Conservation (phyloP, 2,329 filamentous ascomycete genomes). For the Aspergillus quadrilineatus region DNA sequence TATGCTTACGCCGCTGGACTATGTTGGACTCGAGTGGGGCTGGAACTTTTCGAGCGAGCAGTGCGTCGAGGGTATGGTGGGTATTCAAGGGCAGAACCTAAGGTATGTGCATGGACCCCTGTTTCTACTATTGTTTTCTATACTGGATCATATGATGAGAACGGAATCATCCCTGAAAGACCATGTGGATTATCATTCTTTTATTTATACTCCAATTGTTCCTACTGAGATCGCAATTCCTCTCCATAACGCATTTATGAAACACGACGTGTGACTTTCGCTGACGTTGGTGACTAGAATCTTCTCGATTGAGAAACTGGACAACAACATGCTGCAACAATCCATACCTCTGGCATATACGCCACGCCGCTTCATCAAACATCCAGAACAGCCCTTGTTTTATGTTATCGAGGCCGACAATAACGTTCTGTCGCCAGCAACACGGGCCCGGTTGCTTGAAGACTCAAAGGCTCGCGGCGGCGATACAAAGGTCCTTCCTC, state of each 20-base stretch:
- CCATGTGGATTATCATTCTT: conserved; percentile 49
- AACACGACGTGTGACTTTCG: neutral
- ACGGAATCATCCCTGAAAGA: conserved; percentile 36
- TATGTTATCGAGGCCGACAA: conserved; percentile 95
- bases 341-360: conserved; percentile 86
- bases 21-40: conserved; percentile 83
- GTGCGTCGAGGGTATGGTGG: conserved; percentile 89
- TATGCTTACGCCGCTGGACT: conserved; percentile 88
- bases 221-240: conserved; percentile 69
- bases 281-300: conserved; percentile 57
- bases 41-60: conserved; percentile 97
- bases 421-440: conserved; percentile 80
- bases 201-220: conserved; percentile 77
- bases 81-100: conserved; percentile 83
- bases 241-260: neutral
- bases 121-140: conserved; percentile 15
- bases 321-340: conserved; percentile 82
- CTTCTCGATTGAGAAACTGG: conserved; percentile 83
- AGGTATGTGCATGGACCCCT: conserved; percentile 58
- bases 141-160: conserved; percentile 47
- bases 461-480: conserved; percentile 71
- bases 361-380: conserved; percentile 79
- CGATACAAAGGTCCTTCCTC: conserved; percentile 67
- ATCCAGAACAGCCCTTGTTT: conserved; percentile 84
- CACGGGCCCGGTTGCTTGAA: conserved; percentile 70